Base-by-base conservation (phyloP, 495 filamentous ascomycete species). In the Collariella sp. region DNA sequence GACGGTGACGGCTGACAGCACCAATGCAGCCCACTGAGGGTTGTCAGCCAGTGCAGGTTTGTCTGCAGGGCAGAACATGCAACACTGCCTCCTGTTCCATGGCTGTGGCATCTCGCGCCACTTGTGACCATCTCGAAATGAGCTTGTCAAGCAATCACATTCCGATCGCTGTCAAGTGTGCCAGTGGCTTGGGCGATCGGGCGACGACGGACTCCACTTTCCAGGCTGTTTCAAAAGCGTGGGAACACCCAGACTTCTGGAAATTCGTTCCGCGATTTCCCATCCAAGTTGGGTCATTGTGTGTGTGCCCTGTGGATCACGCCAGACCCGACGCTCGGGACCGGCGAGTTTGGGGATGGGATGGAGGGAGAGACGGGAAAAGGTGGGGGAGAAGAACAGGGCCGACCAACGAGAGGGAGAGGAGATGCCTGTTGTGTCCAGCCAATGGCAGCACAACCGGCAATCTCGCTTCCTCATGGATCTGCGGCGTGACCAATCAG, bases 401-500 rank as follows among this genome's bases (percentile, higher is more conserved):
- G 33, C 33, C 33, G n/a, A n/a, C n/a, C n/a, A n/a, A n/a, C n/a
- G n/a, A n/a, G n/a, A n/a, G n/a, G n/a, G n/a, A n/a, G n/a, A n/a
- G n/a, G n/a, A n/a, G n/a, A n/a, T n/a, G n/a, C n/a, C n/a, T 20
- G 3, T 16, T 34, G 16, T 7, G 41, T 15, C 20, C 10, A 26
- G 23, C 63, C 63, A 66, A 64, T 63, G 12, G 50, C 16, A 35
- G 41, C 40, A 46, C 29, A 42, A 59, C 43, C 18, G 51, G 31
- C 61, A 66, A 66, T 66, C 56, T 66, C 63, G 63, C 63, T 66
- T 62, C 42, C 42, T 38, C 18, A 20, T 11, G 13, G 50, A 50
- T 53, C 35, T 11, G 18, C 29, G 20, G 31, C 4, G 29, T 44
- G 23, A 18, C 63, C 63, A 66, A 66, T 66, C 56, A 60, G 16